phyloP scores from a whole-genome alignment of 1,139 yeast species.

The Meyerozyma elateridarum region DNA sequence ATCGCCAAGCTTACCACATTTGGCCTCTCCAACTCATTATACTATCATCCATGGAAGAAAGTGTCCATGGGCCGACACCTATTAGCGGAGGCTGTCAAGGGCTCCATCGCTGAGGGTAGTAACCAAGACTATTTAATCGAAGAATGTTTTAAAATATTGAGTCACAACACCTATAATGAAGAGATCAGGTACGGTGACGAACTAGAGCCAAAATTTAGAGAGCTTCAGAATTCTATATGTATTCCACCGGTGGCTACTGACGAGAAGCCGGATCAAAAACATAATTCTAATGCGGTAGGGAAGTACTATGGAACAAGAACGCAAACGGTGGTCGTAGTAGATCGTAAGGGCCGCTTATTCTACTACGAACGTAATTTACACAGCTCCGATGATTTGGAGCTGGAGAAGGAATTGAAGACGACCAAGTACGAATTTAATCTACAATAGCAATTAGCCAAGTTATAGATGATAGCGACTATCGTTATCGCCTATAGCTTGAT shows the following conservation, averaged over 20 bases:
- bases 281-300: constrained; percentile 26
- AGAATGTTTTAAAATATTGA: constrained; percentile 50
- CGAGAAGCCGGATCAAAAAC: constrained; percentile 8
- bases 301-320: constrained; percentile 83
- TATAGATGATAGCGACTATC: too few relatives aligned
- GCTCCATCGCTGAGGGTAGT: constrained; percentile 18
- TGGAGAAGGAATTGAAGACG: too few relatives aligned
- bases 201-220: constrained; percentile 31
- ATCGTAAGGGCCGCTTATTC: constrained; percentile 38
- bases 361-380: constrained; percentile 39
- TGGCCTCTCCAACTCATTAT: constrained; percentile 63
- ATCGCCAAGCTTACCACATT: constrained; percentile 26
- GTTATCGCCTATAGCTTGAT: too few relatives aligned
- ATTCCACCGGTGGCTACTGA: constrained; percentile 56
- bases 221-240: constrained; percentile 58
- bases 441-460: constrained; percentile 6
- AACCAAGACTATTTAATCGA: constrained; percentile 43
- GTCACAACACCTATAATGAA: constrained; percentile 38
- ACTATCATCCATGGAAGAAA: constrained; percentile 70
- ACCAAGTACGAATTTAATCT: constrained; percentile 1
- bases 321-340: constrained; percentile 70
- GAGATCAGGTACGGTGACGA: constrained; percentile 19
- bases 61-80: constrained; percentile 48
- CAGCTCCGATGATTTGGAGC: constrained; percentile 19
- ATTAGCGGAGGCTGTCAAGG: constrained; percentile 35